phyloP scores from a whole-genome alignment of 371 early-diverging fungal species.

The Funneliformis caledonium region DNA sequence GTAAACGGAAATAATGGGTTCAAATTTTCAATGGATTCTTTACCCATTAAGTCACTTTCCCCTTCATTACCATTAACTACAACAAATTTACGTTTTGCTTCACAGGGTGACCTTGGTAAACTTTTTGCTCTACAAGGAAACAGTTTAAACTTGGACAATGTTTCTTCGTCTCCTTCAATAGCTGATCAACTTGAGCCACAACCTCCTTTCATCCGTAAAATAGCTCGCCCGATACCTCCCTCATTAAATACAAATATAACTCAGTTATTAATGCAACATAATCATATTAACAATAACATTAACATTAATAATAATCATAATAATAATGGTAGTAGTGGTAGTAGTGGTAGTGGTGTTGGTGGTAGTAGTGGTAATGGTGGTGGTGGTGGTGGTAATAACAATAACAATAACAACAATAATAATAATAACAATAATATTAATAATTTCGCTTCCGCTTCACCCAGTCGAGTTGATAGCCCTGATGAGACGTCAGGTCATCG shows the following conservation, averaged over 20 bases:
- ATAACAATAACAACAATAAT: neutral
- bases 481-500: slow-evolving; percentile 34
- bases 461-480: slow-evolving; percentile 13
- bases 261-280: slow-evolving; percentile 28
- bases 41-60: neutral
- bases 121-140: slow-evolving; percentile 34
- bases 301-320: neutral
- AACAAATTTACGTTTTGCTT: slow-evolving; percentile 33
- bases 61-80: slow-evolving; percentile 12
- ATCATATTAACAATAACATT: neutral
- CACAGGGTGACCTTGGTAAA: slow-evolving; percentile 32
- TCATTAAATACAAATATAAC: slow-evolving; percentile 33
- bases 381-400: neutral
- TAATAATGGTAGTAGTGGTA: neutral
- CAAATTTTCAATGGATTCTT: slow-evolving; percentile 28
- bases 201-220: slow-evolving; percentile 23
- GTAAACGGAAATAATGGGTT: slow-evolving; percentile 3
- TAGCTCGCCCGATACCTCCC: slow-evolving; percentile 36
- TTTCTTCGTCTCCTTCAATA: neutral
- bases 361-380: neutral
- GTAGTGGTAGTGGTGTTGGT: neutral
- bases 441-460: neutral
- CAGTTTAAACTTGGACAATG: neutral
- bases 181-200: slow-evolving; percentile 21
- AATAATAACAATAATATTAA: neutral